These are phyloP conservation scores for Aspergillus ochraceoroseus DNA, from an alignment of 2,329 filamentous ascomycete genomes.

Conservation along the genomic window DNA sequence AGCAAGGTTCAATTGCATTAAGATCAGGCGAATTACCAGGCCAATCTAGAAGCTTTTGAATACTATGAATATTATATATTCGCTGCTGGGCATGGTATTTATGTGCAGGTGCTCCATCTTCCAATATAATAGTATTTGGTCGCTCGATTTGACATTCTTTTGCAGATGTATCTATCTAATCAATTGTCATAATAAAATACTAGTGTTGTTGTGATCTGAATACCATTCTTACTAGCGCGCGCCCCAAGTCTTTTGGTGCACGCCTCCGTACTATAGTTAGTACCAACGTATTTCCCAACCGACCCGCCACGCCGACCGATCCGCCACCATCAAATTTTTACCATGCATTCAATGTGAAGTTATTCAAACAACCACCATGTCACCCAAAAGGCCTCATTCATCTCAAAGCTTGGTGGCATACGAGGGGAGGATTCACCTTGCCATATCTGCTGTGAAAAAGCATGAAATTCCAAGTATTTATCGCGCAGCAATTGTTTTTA, in stretches of 20 bases:
- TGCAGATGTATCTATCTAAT: neutral
- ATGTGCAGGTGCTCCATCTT: slow-evolving; percentile 1
- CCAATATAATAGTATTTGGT: neutral
- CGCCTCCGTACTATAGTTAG: no score
- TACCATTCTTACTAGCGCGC: slow-evolving; percentile 1
- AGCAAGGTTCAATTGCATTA: slow-evolving; percentile 4
- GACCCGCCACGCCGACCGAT: neutral
- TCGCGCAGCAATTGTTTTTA: slow-evolving; percentile 9
- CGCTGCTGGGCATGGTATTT: neutral
- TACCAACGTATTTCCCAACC: slow-evolving; percentile 7
- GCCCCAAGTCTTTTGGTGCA: neutral
- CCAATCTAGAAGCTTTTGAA: slow-evolving; percentile 4
- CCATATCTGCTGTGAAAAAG: slow-evolving; percentile 1
- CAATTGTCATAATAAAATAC: neutral
- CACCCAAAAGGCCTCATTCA: slow-evolving; percentile 3
- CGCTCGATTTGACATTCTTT: slow-evolving; percentile 1
- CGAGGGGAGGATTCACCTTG: slow-evolving; percentile 7
- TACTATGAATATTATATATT: neutral
- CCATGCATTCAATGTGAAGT: neutral
- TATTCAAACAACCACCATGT: slow-evolving; percentile 13
- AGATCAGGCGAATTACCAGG: slow-evolving; percentile 4
- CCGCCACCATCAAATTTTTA: neutral
- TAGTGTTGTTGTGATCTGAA: neutral
- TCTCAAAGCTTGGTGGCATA: neutral
- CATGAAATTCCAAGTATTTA: neutral